Percentiles rank a stretch among this genome's conserved stretches.
Conservation (phyloP, 2,329 filamentous ascomycete genomes). For the Ophiostoma ulmi region DNA sequence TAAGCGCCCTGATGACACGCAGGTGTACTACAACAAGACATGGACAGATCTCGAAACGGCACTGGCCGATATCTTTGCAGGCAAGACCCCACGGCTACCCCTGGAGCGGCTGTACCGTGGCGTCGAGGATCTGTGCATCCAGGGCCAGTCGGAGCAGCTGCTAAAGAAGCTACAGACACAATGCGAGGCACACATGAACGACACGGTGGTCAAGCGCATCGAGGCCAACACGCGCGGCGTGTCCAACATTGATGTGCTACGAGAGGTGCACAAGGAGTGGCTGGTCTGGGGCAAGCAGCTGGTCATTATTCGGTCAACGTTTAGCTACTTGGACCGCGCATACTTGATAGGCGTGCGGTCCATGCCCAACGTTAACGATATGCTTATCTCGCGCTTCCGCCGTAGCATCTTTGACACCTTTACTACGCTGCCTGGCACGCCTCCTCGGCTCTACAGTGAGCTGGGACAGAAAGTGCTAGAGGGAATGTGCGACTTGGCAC, state of each 20-base stretch:
- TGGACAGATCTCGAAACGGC: constrained; percentile 70
- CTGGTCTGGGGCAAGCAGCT: constrained; percentile 71
- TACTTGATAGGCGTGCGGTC: constrained; percentile 73
- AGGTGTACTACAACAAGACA: constrained; percentile 71
- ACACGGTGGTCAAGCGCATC: constrained; percentile 52
- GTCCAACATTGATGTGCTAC: constrained; percentile 60
- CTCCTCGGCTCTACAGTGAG: constrained; percentile 18
- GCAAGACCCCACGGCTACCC: constrained; percentile 60
- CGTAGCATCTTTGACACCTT: constrained; percentile 45
- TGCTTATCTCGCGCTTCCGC: constrained; percentile 72
- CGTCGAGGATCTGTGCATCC: constrained; percentile 85
- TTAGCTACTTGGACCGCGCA: constrained; percentile 89
- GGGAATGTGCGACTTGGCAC: constrained; percentile 72
- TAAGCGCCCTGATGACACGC: constrained; percentile 51
- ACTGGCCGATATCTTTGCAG: constrained; percentile 66
- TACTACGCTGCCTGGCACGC: constrained; percentile 10
- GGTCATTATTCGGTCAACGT: constrained; percentile 77
- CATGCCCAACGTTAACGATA: constrained; percentile 68
- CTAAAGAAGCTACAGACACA: constrained; percentile 60
- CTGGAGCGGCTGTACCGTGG: constrained; percentile 84
- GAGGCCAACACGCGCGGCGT: constrained; percentile 45
- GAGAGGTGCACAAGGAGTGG: constrained; percentile 58
- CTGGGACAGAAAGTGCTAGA: constrained; percentile 39
- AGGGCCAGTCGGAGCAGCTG: constrained; percentile 64
- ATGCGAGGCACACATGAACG: constrained; percentile 63